A percentile compares a stretch with the other conserved stretches of the same genome.
These are phyloP conservation scores for Tricholoma bakamatsutake DNA, from an alignment of 768 basidiomycete genomes.

Conservation along the genomic window DNA sequence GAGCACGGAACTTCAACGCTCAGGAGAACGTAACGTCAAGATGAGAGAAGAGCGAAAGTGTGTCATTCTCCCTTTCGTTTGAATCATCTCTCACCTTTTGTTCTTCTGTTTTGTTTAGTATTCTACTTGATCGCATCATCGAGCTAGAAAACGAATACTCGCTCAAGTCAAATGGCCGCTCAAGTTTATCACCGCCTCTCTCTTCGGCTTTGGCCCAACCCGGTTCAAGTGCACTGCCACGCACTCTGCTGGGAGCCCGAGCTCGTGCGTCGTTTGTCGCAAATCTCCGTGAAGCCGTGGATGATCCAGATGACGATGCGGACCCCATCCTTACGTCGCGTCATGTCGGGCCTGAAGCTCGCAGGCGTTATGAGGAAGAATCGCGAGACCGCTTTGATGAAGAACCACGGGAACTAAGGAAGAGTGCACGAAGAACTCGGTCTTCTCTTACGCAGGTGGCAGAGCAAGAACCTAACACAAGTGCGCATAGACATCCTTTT, in stretches of 20 bases:
- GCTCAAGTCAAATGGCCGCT: conserved; percentile 18
- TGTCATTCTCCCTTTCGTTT: conserved; percentile 19
- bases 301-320: conserved; percentile 37
- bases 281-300: conserved; percentile 47
- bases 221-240: conserved; percentile 43
- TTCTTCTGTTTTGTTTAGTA: conserved; percentile 24
- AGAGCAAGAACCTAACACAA: conserved; percentile 26
- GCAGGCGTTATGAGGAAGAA: conserved; percentile 40
- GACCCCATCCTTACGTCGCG: conserved; percentile 42
- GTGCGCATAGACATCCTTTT: not conserved
- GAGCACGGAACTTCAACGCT: conserved; percentile 48
- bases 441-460: conserved; percentile 8
- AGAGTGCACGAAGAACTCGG: conserved; percentile 12
- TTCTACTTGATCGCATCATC: conserved; percentile 53
- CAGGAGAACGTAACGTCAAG: conserved; percentile 58
- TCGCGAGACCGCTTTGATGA: conserved; percentile 36
- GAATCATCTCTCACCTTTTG: not conserved
- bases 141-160: conserved; percentile 48
- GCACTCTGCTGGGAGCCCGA: conserved; percentile 36
- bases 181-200: conserved; percentile 13
- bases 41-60: conserved; percentile 62
- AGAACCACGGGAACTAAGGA: conserved; percentile 37
- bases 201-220: conserved; percentile 25
- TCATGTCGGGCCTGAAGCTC: conserved; percentile 38
- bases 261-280: conserved; percentile 38